These are phyloP conservation scores for Silene noctiflora DNA, from an alignment of 179 eudicot genomes.

Conservation along the genomic window DNA sequence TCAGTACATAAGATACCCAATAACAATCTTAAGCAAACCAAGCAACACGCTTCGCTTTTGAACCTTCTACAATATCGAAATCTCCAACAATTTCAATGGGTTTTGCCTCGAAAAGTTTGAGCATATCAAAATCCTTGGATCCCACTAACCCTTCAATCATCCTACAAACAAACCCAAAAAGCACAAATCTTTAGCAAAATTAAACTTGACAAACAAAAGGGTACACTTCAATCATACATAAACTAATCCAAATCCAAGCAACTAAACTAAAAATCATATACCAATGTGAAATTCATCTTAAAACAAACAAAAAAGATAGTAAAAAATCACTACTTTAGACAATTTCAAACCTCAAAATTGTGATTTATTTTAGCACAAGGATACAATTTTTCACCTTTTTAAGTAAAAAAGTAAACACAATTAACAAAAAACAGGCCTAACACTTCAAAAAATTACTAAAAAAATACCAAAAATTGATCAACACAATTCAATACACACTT, in stretches of 20 bases:
- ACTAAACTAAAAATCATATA: conserved; percentile 15
- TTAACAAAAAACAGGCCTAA: background rate
- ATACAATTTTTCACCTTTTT: conserved; percentile 5
- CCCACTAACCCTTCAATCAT: conserved; percentile 31
- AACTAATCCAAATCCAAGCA: conserved; percentile 26
- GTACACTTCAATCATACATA: conserved; percentile 19
- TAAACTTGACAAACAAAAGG: background rate
- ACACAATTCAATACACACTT: conserved; percentile 28
- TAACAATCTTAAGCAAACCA: conserved; percentile 29
- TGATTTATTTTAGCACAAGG: conserved; percentile 2
- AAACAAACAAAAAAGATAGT: background rate
- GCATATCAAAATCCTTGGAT: conserved; percentile 31
- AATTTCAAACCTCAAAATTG: conserved; percentile 23
- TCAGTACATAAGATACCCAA: conserved; percentile 24
- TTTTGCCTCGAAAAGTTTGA: conserved; percentile 23
- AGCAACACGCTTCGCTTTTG: conserved; percentile 28
- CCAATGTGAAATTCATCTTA: background rate
- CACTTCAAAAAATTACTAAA: too few species aligned
- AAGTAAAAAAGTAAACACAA: background rate
- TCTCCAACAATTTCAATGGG: conserved; percentile 26
- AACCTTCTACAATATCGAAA: conserved; percentile 40
- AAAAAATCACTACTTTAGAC: background rate
- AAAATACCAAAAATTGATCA: conserved; percentile 17
- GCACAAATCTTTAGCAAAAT: conserved; percentile 3
- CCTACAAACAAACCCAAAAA: conserved; percentile 29